Percentiles rank a stretch among this genome's conserved stretches.
phyloP scores from a whole-genome alignment of 2,329 filamentous ascomycete species.

The Rhynchosporium secalis region DNA sequence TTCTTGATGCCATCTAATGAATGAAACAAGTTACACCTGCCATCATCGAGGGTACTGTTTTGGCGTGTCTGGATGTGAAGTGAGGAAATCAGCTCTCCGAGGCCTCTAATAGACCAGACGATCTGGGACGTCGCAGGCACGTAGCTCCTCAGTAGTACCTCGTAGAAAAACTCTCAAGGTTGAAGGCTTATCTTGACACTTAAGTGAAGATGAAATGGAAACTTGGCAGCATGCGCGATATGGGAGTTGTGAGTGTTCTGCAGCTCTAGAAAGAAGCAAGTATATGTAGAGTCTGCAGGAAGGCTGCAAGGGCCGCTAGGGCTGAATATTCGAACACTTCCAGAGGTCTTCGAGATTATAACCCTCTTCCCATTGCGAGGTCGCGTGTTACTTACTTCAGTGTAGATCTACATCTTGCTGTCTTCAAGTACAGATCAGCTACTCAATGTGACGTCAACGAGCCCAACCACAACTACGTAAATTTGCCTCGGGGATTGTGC shows the following conservation, averaged over 20 bases:
- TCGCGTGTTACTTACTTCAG: conserved; percentile 2
- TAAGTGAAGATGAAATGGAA: not conserved
- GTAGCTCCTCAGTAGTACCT: not conserved
- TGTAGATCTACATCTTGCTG: not conserved
- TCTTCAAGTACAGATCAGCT: conserved; percentile 7
- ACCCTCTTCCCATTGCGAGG: conserved; percentile 2
- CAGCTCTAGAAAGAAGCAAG: not conserved
- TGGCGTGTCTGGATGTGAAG: not conserved
- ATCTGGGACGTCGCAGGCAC: not conserved
- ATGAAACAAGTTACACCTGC: not conserved
- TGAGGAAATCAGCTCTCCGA: conserved; percentile 4
- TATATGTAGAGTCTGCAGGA: not conserved
- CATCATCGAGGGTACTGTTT: not conserved
- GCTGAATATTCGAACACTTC: not conserved
- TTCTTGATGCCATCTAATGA: conserved; percentile 7
- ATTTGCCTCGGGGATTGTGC: conserved; percentile 1
- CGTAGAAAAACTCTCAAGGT: not conserved
- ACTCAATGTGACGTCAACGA: conserved; percentile 12
- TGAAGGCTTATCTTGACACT: too few species aligned
- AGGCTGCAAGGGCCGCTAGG: conserved; percentile 2
- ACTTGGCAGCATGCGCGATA: not conserved
- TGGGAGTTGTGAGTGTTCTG: conserved; percentile 3
- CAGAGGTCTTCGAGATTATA: not conserved
- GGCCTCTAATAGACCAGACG: not conserved
- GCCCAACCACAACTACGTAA: not conserved